Conservation (phyloP, 257 asterid species). For the Solanum etuberosum region DNA sequence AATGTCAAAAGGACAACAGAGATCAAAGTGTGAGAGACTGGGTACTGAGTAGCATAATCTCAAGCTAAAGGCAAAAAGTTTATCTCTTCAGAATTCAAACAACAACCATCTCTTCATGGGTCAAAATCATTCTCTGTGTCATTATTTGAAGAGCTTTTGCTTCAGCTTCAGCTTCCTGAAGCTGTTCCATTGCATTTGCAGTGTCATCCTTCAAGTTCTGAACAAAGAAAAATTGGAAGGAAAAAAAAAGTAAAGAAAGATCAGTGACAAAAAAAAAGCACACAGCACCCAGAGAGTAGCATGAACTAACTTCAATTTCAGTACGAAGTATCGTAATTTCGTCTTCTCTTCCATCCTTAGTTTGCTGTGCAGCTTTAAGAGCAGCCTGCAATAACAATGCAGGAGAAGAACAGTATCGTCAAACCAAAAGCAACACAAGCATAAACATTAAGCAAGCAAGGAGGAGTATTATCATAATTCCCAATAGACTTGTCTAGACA, state of each 20-base stretch:
- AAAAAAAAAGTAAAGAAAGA: constrained; percentile 5
- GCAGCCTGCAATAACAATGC: constrained; percentile 55
- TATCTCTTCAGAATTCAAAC: constrained; percentile 6
- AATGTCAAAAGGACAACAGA: neutral
- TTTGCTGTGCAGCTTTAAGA: constrained; percentile 72
- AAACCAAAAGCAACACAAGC: neutral
- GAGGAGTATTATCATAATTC: neutral
- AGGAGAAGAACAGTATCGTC: neutral
- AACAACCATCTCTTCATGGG: constrained; percentile 95
- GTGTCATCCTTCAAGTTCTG: constrained; percentile 78
- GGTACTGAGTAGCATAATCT: neutral
- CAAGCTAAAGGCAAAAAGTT: neutral
- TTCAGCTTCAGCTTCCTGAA: constrained; percentile 91
- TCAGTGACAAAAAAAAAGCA: neutral
- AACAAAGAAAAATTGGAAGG: constrained; percentile 1
- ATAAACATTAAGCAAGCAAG: neutral
- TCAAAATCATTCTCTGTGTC: constrained; percentile 97
- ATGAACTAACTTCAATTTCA: constrained; percentile 60
- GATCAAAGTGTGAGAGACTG: neutral
- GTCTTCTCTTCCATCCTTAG: constrained; percentile 75
- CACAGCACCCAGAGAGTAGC: neutral
- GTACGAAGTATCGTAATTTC: constrained; percentile 63
- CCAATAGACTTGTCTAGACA: neutral
- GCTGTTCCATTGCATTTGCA: constrained; percentile 56
- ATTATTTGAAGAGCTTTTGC: constrained; percentile 78